Conservation (phyloP, 1,284 basidiomycete genomes). For the Rhodotorula sp. region DNA sequence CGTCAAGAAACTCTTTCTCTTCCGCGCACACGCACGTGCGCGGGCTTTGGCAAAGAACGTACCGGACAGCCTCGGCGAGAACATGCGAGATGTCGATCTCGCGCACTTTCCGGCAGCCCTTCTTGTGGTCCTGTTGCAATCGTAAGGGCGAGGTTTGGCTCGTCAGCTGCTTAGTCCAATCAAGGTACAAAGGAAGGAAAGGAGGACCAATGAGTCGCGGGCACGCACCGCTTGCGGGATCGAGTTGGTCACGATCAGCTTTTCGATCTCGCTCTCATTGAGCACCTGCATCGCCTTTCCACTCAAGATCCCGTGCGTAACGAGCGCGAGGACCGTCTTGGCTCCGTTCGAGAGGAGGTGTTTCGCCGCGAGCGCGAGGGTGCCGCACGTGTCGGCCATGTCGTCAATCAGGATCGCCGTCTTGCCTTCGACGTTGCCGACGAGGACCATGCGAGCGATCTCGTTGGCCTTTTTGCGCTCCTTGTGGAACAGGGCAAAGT, state of each 20-base stretch:
- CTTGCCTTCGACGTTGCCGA: conserved; percentile 90
- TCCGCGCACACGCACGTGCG: too few relatives aligned
- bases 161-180: background rate
- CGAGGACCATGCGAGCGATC: conserved; percentile 97
- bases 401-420: conserved; percentile 98
- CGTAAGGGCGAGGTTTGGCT: background rate
- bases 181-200: background rate
- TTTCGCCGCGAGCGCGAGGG: conserved; percentile 85
- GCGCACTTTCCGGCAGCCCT: conserved; percentile 79
- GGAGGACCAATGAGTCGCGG: background rate
- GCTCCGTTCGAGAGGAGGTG: conserved; percentile 91
- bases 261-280: conserved; percentile 62
- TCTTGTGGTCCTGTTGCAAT: conserved; percentile 57
- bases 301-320: conserved; percentile 95
- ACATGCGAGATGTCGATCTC: conserved; percentile 94
- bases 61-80: conserved; percentile 79
- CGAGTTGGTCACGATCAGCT: conserved; percentile 98
- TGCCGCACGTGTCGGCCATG: conserved; percentile 99
- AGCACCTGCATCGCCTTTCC: conserved; percentile 59
- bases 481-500: conserved; percentile 99
- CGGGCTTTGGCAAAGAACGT: background rate
- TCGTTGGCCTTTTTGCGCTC: conserved; percentile 99
- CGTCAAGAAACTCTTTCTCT: too few relatives aligned
- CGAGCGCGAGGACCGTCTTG: conserved; percentile 80
- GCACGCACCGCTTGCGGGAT: conserved; percentile 67